Base-by-base conservation (phyloP, 2,329 filamentous ascomycete genomes). In the Setomelanomma holmii region DNA sequence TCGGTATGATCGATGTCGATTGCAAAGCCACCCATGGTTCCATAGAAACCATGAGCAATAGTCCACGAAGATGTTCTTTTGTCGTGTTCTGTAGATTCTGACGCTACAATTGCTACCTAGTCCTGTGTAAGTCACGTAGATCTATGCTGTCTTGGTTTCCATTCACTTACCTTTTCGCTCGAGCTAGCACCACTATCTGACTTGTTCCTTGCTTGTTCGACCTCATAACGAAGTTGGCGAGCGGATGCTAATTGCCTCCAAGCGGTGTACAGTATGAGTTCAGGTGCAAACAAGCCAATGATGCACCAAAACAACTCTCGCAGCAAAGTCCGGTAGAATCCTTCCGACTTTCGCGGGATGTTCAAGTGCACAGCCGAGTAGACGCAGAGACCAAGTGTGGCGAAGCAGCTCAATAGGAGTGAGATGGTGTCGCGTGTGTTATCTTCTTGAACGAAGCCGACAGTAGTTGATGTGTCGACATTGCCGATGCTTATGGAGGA, bases 291-390 rank as follows among this genome's bases (percentile, higher is more conserved):
- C 8, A 60, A 23, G 4, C 54, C 61, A 23, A 58, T 34, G 4
- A 58, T 7, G 17, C 56, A 45, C 61, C 56, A 64, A 10, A n/a
- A 27, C 4, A 44, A 12, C 35, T 40, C 49, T 17, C 38, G 56
- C 4, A 53, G 33, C 12, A 45, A 34, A 33, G 40, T 41, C 19
- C 24, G 36, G 14, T 50, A 40, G 30, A 17, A 22, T 12, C 33
- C 21, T 39, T 22, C 40, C 19, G 17, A 38, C 27, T 43, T 56
- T 42, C 46, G 44, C 2, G 54, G 58, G 12, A 64, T 46, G 27
- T 60, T 62, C 16, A 62, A 41, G 53, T 64, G 55, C 4, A 64
- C 47, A 30, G 54, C 56, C 4, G 52, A 56, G 45, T 56, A 64
- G n/a, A 59, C 41, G 39, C 61, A 62, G 11, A 64, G 38, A 16